Percentiles rank a stretch among this genome's conserved stretches.
Conservation (phyloP, 768 basidiomycete genomes). For the Pleurotus djamor region DNA sequence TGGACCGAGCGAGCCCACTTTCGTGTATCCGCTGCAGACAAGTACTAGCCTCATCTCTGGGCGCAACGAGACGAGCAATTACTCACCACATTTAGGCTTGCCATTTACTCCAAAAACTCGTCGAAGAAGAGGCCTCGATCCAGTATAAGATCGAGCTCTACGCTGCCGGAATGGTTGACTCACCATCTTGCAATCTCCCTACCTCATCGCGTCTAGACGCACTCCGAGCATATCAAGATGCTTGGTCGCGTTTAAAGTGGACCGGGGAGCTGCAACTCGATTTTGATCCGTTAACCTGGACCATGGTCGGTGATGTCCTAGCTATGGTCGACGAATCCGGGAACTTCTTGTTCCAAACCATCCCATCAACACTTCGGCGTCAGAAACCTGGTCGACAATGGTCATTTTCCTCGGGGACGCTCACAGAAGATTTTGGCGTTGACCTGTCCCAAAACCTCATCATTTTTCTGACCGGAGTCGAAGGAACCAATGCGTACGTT, state of each 20-base stretch:
- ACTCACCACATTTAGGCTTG: neutral
- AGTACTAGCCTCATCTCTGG: neutral
- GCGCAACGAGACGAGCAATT: neutral
- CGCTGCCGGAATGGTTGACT: neutral
- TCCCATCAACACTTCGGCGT: neutral
- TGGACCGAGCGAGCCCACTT: neutral
- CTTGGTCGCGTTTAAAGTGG: neutral
- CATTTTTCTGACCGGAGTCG: too few species aligned
- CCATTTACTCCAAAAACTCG: neutral
- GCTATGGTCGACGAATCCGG: neutral
- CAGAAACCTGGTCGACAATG: neutral
- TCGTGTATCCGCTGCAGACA: neutral
- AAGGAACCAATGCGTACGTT: too few species aligned
- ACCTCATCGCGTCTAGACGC: neutral
- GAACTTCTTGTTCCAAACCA: neutral
- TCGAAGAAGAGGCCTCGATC: neutral
- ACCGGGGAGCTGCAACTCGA: neutral
- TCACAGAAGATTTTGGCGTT: neutral
- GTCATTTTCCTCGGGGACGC: neutral
- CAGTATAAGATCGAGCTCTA: neutral
- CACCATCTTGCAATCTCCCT: neutral
- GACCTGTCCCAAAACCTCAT: neutral
- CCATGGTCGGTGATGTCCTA: neutral
- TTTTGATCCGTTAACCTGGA: neutral
- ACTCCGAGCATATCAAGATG: neutral